Percentiles rank a stretch among this genome's conserved stretches.
Conservation (phyloP, 1,284 basidiomycete genomes). For the Cutaneotrichosporon cyanovorans region DNA sequence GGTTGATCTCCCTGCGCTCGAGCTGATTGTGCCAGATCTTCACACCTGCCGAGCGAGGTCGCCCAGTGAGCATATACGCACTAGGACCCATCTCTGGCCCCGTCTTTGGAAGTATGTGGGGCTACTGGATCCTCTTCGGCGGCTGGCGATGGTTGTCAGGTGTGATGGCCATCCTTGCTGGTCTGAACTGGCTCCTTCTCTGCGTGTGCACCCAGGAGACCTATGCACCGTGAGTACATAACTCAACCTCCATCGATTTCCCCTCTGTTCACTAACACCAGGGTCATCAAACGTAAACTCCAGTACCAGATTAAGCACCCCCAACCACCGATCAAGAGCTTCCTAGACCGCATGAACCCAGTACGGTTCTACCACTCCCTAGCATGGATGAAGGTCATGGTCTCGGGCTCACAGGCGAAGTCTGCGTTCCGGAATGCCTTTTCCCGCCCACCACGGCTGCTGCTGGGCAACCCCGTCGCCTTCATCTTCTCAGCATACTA, state of each 20-base stretch:
- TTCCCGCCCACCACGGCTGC: conserved; percentile 43
- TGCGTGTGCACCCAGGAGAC: conserved; percentile 37
- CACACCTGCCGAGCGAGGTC: conserved; percentile 34
- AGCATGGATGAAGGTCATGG: conserved; percentile 37
- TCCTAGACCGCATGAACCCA: conserved; percentile 16
- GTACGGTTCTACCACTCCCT: conserved; percentile 20
- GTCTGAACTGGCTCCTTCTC: conserved; percentile 32
- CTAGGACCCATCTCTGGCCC: conserved; percentile 43
- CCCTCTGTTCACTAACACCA: conserved; percentile 9
- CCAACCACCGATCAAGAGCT: conserved; percentile 6
- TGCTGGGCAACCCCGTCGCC: conserved; percentile 45
- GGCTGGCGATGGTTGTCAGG: conserved; percentile 44
- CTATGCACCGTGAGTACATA: conserved; percentile 36
- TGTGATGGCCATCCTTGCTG: conserved; percentile 35
- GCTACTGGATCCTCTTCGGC: conserved; percentile 38
- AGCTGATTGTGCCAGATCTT: conserved; percentile 36
- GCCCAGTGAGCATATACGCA: conserved; percentile 39
- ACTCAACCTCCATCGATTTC: too few species aligned
- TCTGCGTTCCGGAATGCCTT: conserved; percentile 32
- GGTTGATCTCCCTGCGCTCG: too few species aligned
- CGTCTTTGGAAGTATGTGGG: conserved; percentile 39
- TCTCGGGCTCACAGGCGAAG: conserved; percentile 25
- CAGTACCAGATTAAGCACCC: conserved; percentile 24
- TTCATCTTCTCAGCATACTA: conserved; percentile 47
- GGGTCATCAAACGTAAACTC: conserved; percentile 34